Evolutionary conservation across 164 flowering plant genomes (phyloP).

Genomic region (Chimonanthus salicifolius): DNA sequence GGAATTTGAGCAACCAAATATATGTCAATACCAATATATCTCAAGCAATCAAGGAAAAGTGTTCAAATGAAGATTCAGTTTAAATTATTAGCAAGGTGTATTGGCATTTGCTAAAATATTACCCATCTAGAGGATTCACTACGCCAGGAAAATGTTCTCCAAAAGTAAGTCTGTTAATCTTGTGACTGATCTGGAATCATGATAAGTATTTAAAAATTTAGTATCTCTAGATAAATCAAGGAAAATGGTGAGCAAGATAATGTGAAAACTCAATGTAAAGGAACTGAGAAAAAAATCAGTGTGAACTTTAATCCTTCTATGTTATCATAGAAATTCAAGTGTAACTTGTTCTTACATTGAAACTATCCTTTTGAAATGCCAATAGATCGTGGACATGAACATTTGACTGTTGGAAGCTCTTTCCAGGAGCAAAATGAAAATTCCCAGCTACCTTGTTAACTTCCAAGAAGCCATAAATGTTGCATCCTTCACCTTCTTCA

Average conservation of each 20-base stretch:
- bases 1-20: conserved; percentile 10
- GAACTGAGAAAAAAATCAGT: neutral
- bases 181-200: conserved; percentile 57
- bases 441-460: conserved; percentile 76
- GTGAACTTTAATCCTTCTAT: no score
- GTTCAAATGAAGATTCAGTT: neutral
- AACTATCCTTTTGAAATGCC: conserved; percentile 37
- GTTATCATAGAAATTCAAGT: no score
- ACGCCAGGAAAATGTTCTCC: conserved; percentile 65
- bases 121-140: conserved; percentile 81
- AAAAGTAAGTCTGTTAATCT: conserved; percentile 52
- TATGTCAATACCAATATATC: neutral
- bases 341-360: conserved; percentile 38
- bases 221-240: neutral
- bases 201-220: neutral
- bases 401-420: conserved; percentile 58
- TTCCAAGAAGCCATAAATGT: conserved; percentile 60
- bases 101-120: conserved; percentile 9
- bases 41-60: neutral
- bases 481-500: conserved; percentile 85
- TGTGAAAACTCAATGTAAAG: neutral
- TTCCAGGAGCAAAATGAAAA: conserved; percentile 69
- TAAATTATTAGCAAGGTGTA: neutral
- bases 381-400: conserved; percentile 44
- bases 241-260: neutral